These are phyloP conservation scores for Arbutus unedo DNA, from an alignment of 148 eudicot genomes.

Conservation along the genomic window DNA sequence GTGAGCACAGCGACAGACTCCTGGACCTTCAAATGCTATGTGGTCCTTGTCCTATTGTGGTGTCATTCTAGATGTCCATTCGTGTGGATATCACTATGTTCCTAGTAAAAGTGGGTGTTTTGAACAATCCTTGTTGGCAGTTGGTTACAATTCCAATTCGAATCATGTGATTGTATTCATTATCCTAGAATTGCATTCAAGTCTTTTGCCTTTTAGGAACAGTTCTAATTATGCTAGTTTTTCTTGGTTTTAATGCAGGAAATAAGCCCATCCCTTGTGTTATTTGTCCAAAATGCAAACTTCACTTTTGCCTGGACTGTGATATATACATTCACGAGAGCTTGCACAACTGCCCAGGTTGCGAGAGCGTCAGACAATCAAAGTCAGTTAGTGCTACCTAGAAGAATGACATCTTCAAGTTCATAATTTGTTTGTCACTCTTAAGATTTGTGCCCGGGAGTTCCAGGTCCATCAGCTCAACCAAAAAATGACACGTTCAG, in stretches of 20 bases:
- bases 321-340: constrained; percentile 97
- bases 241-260: constrained; percentile 47
- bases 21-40: too few relatives aligned
- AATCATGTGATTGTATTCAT: not conserved
- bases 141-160: not conserved
- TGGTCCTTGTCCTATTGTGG: too few relatives aligned
- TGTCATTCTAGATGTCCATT: not conserved
- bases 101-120: not conserved
- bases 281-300: constrained; percentile 75
- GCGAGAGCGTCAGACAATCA: constrained; percentile 70
- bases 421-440: too few relatives aligned
- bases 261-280: constrained; percentile 48
- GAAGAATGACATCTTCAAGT: constrained; percentile 8
- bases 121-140: constrained; percentile 2
- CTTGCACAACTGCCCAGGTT: constrained; percentile 92
- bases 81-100: not conserved
- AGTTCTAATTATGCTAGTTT: not conserved
- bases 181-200: not conserved
- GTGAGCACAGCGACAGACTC: too few relatives aligned
- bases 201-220: not conserved
- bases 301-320: constrained; percentile 80
- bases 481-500: not conserved
- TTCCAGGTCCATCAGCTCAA: not conserved
- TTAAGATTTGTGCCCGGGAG: not conserved
- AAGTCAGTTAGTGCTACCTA: constrained; percentile 28